Percentiles rank a stretch among this genome's conserved stretches.
phyloP scores from a whole-genome alignment of 352 stramenopile species.

The Phytophthora uliginosa region DNA sequence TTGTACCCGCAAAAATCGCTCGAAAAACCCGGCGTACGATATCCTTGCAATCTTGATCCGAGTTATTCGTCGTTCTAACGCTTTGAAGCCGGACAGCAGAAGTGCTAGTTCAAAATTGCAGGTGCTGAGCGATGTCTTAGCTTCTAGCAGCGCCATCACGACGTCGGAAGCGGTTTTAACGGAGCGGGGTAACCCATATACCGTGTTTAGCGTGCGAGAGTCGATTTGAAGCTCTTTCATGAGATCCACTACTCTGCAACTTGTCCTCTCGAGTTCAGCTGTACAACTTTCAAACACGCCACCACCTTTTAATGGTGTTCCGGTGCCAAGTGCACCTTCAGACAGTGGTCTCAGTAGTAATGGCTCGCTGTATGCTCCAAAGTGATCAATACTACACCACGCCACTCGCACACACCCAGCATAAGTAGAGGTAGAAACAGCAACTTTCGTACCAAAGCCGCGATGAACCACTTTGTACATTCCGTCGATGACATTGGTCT shows the following conservation, averaged over 20 bases:
- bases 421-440: conserved; percentile 58
- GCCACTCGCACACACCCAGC: conserved; percentile 71
- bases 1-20: conserved; percentile 35
- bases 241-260: conserved; percentile 27
- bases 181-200: conserved; percentile 28
- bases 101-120: conserved; percentile 66
- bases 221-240: conserved; percentile 23
- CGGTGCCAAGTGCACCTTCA: background rate
- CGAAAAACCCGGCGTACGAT: conserved; percentile 32
- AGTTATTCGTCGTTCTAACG: conserved; percentile 21
- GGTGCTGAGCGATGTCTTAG: conserved; percentile 34
- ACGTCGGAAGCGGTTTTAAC: conserved; percentile 17
- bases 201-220: background rate
- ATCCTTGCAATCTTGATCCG: conserved; percentile 29
- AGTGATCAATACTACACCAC: conserved; percentile 61
- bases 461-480: conserved; percentile 74
- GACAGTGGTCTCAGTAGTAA: conserved; percentile 57
- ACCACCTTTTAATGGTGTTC: background rate
- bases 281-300: conserved; percentile 11
- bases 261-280: conserved; percentile 17
- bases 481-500: conserved; percentile 63
- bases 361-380: conserved; percentile 59
- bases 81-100: conserved; percentile 50
- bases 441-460: conserved; percentile 49
- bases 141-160: conserved; percentile 29